These are phyloP conservation scores for Alternaria infectoria DNA, from an alignment of 2,329 filamentous ascomycete genomes.

Conservation along the genomic window DNA sequence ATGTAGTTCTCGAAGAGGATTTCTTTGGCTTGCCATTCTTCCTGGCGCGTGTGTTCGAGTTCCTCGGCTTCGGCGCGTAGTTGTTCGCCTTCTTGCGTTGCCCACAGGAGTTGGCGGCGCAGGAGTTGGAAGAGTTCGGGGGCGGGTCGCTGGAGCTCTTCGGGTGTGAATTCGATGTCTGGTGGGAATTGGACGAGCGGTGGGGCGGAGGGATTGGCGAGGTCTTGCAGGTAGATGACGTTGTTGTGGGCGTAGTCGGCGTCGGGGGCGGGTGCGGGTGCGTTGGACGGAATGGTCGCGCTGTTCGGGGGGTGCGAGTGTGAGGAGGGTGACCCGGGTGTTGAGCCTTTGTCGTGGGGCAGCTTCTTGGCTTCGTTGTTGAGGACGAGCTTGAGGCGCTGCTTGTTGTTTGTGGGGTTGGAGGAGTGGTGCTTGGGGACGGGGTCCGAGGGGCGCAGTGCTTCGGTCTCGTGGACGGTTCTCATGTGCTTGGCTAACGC, in stretches of 20 bases:
- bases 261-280: constrained; percentile 28
- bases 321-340: constrained; percentile 43
- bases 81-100: constrained; percentile 68
- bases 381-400: constrained; percentile 53
- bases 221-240: constrained; percentile 63
- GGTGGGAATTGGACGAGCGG: constrained; percentile 60
- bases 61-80: constrained; percentile 69
- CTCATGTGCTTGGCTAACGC: constrained; percentile 98
- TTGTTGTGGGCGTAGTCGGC: constrained; percentile 60
- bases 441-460: constrained; percentile 76
- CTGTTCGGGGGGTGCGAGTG: constrained; percentile 33
- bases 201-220: constrained; percentile 65
- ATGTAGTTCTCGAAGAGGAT: constrained; percentile 76
- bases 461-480: constrained; percentile 96
- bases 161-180: constrained; percentile 66
- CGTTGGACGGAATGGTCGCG: constrained; percentile 21
- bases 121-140: constrained; percentile 69
- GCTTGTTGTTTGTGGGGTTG: constrained; percentile 55
- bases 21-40: constrained; percentile 82
- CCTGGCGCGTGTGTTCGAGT: constrained; percentile 70
- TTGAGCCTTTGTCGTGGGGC: constrained; percentile 41
- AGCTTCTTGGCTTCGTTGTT: constrained; percentile 43
- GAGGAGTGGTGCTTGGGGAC: constrained; percentile 68
- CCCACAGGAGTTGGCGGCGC: constrained; percentile 73
- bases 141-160: constrained; percentile 70